Base-by-base conservation (phyloP, 768 basidiomycete genomes). In the Auriculariales sp. region DNA sequence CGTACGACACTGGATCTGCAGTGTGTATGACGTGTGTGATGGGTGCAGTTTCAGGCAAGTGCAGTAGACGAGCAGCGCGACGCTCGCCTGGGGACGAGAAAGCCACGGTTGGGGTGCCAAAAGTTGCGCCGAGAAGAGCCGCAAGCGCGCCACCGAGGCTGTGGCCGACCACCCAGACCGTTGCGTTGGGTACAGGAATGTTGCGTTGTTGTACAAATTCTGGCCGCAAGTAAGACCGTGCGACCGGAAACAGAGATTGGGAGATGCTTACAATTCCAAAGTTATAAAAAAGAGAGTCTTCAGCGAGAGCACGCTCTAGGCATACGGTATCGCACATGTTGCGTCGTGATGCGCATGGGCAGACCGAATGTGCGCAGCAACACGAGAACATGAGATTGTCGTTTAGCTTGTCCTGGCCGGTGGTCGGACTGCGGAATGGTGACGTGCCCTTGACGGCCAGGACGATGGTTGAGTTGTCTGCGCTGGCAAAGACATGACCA, bases 301-400 rank as follows among this genome's bases (percentile, higher is more conserved):
- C 71, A 49, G 91, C 69, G 31, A 97, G 77, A 2, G 93, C 84
- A 42, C 83, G 71, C 47, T 84, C 80, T 47, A 98, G 68, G 64
- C 94, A 98, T 15, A 73, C 72, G 48, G 79, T 74, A 54, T 88
- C 82, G 62, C 94, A 98, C 31, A 72, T 74, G 71, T 74, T 81
- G 29, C 72, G 69, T 9, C 75, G 69, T 2, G 75, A 68, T 61
- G 80, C 92, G 66, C 94, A 98, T 56, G 87, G 74, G 66, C 94
- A 97, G 3, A 95, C 93, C 60, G 89, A 83, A 28, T 80, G 73
- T 14, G 91, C 93, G 58, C 94, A 98, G 61, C 94, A 97, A 65
- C 94, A 98, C 0, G 91, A 84, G 68, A 94, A 94, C 28, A 98
- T 66, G n/a, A 93, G 67, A 59, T 94, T 98, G 58, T 97, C 93